These are phyloP conservation scores for Venustampulla echinocandica DNA, from an alignment of 495 filamentous ascomycete species.

Conservation along the genomic window DNA sequence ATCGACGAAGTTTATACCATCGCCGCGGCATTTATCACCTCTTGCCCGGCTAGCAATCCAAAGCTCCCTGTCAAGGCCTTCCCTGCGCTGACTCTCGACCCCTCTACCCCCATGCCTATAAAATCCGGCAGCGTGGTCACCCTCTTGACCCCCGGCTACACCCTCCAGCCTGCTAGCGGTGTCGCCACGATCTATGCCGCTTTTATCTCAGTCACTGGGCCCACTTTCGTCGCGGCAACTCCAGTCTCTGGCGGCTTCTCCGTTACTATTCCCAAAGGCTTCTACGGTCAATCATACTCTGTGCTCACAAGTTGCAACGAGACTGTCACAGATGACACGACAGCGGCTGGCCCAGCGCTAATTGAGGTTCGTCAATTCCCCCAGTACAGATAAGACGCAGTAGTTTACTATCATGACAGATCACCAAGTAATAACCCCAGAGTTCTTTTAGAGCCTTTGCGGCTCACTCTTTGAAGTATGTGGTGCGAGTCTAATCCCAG, in stretches of 20 bases:
- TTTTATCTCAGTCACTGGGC: neutral
- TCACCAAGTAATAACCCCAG: no score
- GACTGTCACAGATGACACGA: neutral
- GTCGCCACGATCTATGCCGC: neutral
- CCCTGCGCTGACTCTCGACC: conserved; percentile 29
- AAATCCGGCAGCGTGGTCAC: neutral
- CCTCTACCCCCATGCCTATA: neutral
- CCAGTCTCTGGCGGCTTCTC: neutral
- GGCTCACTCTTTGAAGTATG: no score
- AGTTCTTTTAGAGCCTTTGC: no score
- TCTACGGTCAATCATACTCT: neutral
- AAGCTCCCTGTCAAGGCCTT: conserved; percentile 49
- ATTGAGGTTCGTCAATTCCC: no score
- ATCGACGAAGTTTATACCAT: conserved; percentile 52
- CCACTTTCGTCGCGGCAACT: neutral
- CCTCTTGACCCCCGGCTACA: neutral
- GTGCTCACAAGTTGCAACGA: neutral
- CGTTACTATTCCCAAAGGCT: neutral
- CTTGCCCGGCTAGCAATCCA: conserved; percentile 44
- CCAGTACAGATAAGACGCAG: no score
- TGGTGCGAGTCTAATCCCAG: no score
- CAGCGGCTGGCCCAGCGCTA: neutral
- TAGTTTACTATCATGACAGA: no score
- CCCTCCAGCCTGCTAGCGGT: neutral
- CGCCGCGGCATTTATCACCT: conserved; percentile 46